Evolutionary conservation across 305 asterid species (phyloP), one percentile per base, ranked within the genome.

Genomic region (Fraxinus sp.): DNA sequence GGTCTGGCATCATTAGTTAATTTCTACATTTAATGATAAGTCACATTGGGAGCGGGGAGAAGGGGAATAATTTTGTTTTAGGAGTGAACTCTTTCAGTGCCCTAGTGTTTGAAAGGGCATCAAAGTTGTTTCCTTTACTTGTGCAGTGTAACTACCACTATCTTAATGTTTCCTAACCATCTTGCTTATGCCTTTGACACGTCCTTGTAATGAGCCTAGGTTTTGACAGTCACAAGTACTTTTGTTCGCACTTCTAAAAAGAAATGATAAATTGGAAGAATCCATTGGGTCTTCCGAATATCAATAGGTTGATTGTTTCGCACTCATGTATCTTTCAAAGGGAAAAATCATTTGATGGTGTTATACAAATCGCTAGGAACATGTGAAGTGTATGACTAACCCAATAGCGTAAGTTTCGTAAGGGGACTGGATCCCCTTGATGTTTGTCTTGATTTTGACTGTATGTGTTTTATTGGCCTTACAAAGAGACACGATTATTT

Each of bases 1-100:
- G 97, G 97, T 93, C 39, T 83, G 86, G 10, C 10, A 55, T 78
- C 26, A n/a, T 78, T 78, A 26, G n/a, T 78, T 32, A 55, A 32
- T 28, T 80, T 80, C 8, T 66, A 28, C 18, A 26, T 44, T 46
- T 46, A 13, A 46, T 46, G 16, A 44, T 44, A 44, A 44, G 24
- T 57, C 68, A 4, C 26, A 57, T 18, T 57, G 8, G 20, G 64
- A 55, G 70, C 20, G 66, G 26, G 57, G 57, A 57, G 10, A 6
- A 57, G 26, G 70, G 70, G 70, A 59, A 59, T 59, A 59, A 6
- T 18, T 59, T 59, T 6, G 70, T 18, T 57, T 57, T 59, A 41
- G 26, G 70, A n/a, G 11, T 59, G 30, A 22, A 59, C 30, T 59
- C 70, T 59, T 18, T 59, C 68, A 18, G 11, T 28, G 70, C 13